Conservation (phyloP, 1,284 basidiomycete species). For the Erythrobasidium hasegawianum region DNA sequence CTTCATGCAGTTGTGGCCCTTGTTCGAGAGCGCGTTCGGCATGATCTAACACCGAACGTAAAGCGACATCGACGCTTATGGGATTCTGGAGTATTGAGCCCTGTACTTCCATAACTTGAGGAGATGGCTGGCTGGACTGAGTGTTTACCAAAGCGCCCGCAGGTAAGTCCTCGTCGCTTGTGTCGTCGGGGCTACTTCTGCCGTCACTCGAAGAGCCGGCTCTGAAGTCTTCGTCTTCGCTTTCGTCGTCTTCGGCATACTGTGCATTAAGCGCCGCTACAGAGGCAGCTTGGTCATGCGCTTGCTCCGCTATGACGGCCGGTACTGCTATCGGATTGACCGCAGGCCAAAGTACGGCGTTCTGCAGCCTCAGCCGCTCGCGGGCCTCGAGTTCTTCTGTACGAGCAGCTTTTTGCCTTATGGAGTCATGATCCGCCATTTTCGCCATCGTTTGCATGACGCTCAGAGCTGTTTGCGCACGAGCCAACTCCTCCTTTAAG, state of each 20-base stretch:
- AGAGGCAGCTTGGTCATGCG: not conserved
- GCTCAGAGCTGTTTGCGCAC: not conserved
- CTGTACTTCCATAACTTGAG: too few species aligned
- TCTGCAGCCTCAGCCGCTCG: not conserved
- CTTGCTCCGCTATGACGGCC: not conserved
- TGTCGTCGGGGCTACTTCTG: slow-evolving; percentile 3
- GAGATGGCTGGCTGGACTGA: too few species aligned
- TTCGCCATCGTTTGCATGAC: not conserved
- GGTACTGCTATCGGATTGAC: not conserved
- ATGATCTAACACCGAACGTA: slow-evolving; percentile 1
- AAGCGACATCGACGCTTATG: too few species aligned
- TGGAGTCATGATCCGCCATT: not conserved
- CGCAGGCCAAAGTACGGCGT: not conserved
- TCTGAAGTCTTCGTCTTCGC: slow-evolving; percentile 14
- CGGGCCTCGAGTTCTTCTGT: slow-evolving; percentile 10
- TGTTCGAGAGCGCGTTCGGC: not conserved
- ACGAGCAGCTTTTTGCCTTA: slow-evolving; percentile 10
- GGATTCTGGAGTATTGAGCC: too few species aligned
- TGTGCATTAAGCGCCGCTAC: not conserved
- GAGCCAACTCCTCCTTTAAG: slow-evolving; percentile 1
- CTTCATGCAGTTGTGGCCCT: not conserved
- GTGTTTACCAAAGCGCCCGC: too few species aligned
- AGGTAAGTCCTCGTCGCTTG: slow-evolving; percentile 2
- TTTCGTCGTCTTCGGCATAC: not conserved
- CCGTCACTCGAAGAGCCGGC: not conserved